A percentile compares a stretch with the other conserved stretches of the same genome.
These are phyloP conservation scores for Linnemannia schmuckeri DNA, from an alignment of 192 early-diverging fungal genomes.

Conservation along the genomic window DNA sequence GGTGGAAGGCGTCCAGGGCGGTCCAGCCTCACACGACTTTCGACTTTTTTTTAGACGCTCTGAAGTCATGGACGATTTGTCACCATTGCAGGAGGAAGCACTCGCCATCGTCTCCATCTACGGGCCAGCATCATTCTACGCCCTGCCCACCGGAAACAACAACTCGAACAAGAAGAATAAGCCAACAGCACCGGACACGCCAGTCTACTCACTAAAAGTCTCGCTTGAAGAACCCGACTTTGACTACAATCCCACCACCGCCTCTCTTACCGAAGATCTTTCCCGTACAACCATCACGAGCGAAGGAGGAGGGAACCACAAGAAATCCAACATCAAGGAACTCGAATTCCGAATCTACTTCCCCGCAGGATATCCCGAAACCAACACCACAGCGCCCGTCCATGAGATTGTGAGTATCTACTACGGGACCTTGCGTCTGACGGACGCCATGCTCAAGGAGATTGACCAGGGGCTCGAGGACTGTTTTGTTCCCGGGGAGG, in stretches of 20 bases:
- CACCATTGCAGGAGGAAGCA: constrained; percentile 54
- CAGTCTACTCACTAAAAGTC: constrained; percentile 49
- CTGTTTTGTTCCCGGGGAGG: constrained; percentile 70
- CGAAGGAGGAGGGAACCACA: background rate
- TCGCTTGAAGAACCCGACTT: constrained; percentile 55
- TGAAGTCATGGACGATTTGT: constrained; percentile 28
- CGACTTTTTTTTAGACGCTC: background rate
- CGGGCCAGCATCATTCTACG: constrained; percentile 49
- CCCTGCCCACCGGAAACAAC: background rate
- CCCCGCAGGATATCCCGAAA: constrained; percentile 62
- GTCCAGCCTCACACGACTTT: background rate
- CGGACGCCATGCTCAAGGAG: constrained; percentile 50
- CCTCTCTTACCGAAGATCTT: background rate
- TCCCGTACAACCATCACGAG: background rate
- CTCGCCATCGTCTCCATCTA: constrained; percentile 59
- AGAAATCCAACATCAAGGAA: constrained; percentile 22
- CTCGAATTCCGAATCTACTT: constrained; percentile 59
- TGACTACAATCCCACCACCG: constrained; percentile 35
- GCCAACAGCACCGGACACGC: background rate
- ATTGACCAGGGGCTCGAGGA: constrained; percentile 62
- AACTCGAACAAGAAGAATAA: background rate
- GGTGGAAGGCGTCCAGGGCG: background rate
- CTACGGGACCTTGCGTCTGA: constrained; percentile 64
- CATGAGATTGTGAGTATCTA: constrained; percentile 68
- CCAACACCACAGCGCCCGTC: constrained; percentile 51